Evolutionary conservation across 1,284 basidiomycete genomes (phyloP).

Genomic region (Cutaneotrichosporon curvatum): DNA sequence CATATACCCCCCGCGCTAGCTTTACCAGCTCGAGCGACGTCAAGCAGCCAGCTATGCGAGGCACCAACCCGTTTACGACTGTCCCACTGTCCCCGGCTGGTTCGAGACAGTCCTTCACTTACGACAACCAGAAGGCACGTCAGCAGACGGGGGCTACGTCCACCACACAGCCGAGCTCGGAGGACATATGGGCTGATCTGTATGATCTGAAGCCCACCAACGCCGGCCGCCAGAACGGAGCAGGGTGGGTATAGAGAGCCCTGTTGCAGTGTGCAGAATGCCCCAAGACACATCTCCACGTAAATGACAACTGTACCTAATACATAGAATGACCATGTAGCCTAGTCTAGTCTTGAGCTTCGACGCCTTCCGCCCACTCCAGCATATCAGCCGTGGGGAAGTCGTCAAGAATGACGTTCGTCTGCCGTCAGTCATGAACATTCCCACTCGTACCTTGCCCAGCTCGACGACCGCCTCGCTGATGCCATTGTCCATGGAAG

Average conservation of each 20-base stretch:
- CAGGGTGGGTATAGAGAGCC: not conserved
- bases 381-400: slow-evolving; percentile 40
- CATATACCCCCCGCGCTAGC: not conserved
- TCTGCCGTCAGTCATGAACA: slow-evolving; percentile 33
- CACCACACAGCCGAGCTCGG: no score
- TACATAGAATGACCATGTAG: no score
- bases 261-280: not conserved
- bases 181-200: no score
- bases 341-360: not conserved
- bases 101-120: no score
- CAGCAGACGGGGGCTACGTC: no score
- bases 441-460: slow-evolving; percentile 28
- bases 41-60: not conserved
- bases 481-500: slow-evolving; percentile 32
- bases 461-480: slow-evolving; percentile 38
- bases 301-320: no score
- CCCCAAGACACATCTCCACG: no score
- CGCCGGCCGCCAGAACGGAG: not conserved
- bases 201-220: not conserved
- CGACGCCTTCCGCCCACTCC: slow-evolving; percentile 33
- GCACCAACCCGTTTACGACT: no score
- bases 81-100: no score
- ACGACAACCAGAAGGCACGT: no score
- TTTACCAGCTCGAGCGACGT: not conserved
- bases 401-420: slow-evolving; percentile 35